Conservation (phyloP, 192 early-diverging fungal species). For the Rhizoclosmatium sp. region DNA sequence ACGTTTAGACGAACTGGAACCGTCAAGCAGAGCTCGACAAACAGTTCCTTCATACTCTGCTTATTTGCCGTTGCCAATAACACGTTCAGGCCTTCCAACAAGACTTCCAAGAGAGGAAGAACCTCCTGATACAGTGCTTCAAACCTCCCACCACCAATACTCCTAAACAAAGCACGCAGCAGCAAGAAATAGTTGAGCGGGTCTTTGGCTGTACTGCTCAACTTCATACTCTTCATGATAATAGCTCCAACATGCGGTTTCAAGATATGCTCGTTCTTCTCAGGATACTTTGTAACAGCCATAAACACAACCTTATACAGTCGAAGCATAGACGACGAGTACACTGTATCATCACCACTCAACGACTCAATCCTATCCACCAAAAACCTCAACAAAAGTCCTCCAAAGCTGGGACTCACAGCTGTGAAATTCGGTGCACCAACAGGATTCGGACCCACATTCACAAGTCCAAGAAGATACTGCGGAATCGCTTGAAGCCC, state of each 20-base stretch:
- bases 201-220: conserved; percentile 81
- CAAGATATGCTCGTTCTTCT: conserved; percentile 88
- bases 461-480: conserved; percentile 39
- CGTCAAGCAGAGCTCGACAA: conserved; percentile 96
- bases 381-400: conserved; percentile 78
- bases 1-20: conserved; percentile 96
- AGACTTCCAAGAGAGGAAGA: conserved; percentile 87
- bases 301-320: conserved; percentile 95
- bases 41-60: conserved; percentile 90
- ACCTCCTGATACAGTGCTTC: conserved; percentile 97
- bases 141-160: conserved; percentile 96
- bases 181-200: conserved; percentile 94
- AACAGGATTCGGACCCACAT: conserved; percentile 76
- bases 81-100: conserved; percentile 91
- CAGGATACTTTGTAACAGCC: conserved; percentile 90
- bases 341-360: conserved; percentile 70
- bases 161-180: conserved; percentile 88
- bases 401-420: conserved; percentile 79
- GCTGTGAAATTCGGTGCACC: conserved; percentile 88
- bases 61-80: conserved; percentile 81
- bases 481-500: conserved; percentile 40
- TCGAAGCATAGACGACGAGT: conserved; percentile 80
- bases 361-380: conserved; percentile 80
- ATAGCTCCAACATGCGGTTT: conserved; percentile 92
- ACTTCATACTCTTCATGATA: conserved; percentile 87